Base-by-base conservation (phyloP, 306 rosid species). In the Acacia confusa region DNA sequence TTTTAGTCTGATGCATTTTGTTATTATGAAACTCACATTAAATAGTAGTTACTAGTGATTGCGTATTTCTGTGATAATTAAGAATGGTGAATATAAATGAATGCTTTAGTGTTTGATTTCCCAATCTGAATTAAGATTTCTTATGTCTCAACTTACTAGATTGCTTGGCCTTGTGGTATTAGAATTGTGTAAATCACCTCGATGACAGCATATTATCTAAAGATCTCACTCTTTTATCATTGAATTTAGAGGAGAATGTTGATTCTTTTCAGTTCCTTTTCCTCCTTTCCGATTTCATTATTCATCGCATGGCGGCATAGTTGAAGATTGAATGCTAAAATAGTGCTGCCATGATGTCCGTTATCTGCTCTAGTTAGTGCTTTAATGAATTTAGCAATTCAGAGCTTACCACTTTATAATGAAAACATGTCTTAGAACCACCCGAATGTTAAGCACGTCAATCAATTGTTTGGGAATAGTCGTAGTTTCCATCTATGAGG, bases 401-500 rank as follows among this genome's bases (percentile, higher is more conserved):
- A 34, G 36, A 17, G 58, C 69, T 83, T 58, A 67, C 77, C 25
- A 48, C 36, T 19, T 27, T n/a, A 52, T 53, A 75, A 30, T 66
- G 45, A 45, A 60, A 63, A 14, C 13, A 28, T 17, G 14, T 70
- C 55, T 66, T 7, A 36, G n/a, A 72, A 68, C 79, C 48, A 44
- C 75, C 70, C 55, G 72, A 76, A 72, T n/a, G 68, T 52, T 16
- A 71, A 69, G 79, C 69, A 36, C 7, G 61, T 36, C 12, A 66
- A 63, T 75, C 41, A 45, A 52, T 64, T 57, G 28, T 50, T 12
- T 82, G 81, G 76, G 24, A 82, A 66, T 32, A 25, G 41, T 84
- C 48, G 47, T 24, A 47, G 24, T 34, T 72, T 84, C 72, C 24
- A 60, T 22, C 70, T 72, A 34, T 55, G 57, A 81, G 75, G 67